Base-by-base conservation (phyloP, 2,329 filamentous ascomycete genomes). In the Neonectria neomacrospora region DNA sequence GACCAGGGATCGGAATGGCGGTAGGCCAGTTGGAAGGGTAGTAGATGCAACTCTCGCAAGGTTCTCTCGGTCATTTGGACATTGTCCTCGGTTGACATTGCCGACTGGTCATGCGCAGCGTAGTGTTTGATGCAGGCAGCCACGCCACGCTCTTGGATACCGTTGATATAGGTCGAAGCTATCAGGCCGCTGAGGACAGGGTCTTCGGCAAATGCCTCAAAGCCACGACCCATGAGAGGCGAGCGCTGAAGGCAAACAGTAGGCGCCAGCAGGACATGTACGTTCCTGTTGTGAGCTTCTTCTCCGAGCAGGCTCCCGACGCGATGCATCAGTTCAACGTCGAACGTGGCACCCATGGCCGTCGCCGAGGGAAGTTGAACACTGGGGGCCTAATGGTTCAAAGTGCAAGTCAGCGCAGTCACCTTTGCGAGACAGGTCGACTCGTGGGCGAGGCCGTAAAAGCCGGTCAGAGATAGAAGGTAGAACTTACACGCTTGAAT, bases 331-430 rank as follows among this genome's bases (percentile, higher is more conserved):
- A 90, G 76, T 2, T 85, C 81, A 2, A 79, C 68, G 68, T 90
- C 86, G 81, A 87, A 91, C 10, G 88, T 89, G 12, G 88, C 86
- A 8, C 86, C 88, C 61, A 90, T 65, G 23, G 63, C 70, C 10
- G 71, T 73, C 11, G 71, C 75, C 22, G 65, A 73, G 0, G 70
- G 70, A 1, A 64, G 48, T 28, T 54, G 54, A 16, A 52, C 54
- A 1, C 23, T 41, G 14, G 60, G 48, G 11, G 28, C 28, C 23
- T 48, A 7, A 26, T 9, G 16, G 8, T 22, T 39, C 3, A 9
- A 32, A 26, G 23, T 3, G 23, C 23, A 26, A 6, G 23, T 26
- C 23, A 26, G 23, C 23, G 9, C 30, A 32, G 30, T 32, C 11
- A 32, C 30, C 30, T 32, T 12, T 32, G 1, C 5, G 3, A 32